These are phyloP conservation scores for Aureobasidium vineae DNA, from an alignment of 2,329 filamentous ascomycete genomes.

Conservation along the genomic window DNA sequence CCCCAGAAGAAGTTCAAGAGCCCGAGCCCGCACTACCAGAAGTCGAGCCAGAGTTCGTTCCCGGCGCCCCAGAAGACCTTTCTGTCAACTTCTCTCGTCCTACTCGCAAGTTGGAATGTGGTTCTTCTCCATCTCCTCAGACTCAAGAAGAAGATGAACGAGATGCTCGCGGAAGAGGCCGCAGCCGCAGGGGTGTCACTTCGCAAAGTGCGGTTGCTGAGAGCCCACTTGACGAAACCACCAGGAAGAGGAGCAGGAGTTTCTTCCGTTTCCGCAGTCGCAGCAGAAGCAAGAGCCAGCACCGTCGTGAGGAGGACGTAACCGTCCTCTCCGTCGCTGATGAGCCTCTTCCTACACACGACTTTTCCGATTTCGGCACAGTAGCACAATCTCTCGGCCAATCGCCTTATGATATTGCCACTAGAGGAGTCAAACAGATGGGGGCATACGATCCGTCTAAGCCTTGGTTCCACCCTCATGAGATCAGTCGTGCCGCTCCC, in stretches of 20 bases:
- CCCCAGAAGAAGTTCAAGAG: neutral
- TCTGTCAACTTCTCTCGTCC: constrained; percentile 39
- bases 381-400: constrained; percentile 44
- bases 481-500: constrained; percentile 22
- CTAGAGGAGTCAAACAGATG: constrained; percentile 28
- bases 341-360: constrained; percentile 30
- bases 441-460: constrained; percentile 23
- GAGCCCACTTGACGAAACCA: constrained; percentile 11
- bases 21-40: constrained; percentile 8
- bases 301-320: constrained; percentile 9
- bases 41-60: neutral
- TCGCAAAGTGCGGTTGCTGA: constrained; percentile 17
- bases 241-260: constrained; percentile 28
- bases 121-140: constrained; percentile 7
- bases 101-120: constrained; percentile 12
- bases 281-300: constrained; percentile 33
- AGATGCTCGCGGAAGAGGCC: constrained; percentile 21
- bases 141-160: constrained; percentile 1
- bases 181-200: neutral
- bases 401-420: constrained; percentile 48
- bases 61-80: constrained; percentile 37
- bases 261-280: constrained; percentile 30
- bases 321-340: constrained; percentile 27
- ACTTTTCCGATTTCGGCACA: constrained; percentile 42
- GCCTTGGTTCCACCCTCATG: constrained; percentile 23